Base-by-base conservation (phyloP, 2,329 filamentous ascomycete species). In the Calonectria ilicicola region DNA sequence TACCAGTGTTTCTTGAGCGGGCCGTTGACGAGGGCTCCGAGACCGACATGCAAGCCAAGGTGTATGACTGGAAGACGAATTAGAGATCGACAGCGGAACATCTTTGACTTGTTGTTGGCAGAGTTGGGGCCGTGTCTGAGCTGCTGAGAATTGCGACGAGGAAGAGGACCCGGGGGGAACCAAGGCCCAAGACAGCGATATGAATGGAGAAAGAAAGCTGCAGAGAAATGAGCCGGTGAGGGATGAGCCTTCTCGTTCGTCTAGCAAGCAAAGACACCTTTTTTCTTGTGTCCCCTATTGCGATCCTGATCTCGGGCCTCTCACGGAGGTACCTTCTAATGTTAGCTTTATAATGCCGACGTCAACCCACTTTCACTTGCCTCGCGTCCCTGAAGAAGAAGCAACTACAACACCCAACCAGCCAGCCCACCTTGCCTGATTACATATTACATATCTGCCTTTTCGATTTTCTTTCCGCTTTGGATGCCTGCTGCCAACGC, bases 21-120 rank as follows among this genome's bases (percentile, higher is more conserved):
- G 56, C 38, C 26, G 44, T 62, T 56, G 64, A 47, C 23, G 47
- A 46, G 32, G 32, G 29, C 21, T 21, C 46, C 51, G 27, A 67
- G 46, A 27, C 47, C 42, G n/a, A 70, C 19, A 51, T 68, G 66
- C 44, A 27, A 38, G 56, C n/a, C 44, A 23, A 27, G 69, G 9
- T 63, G 35, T 29, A 56, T 56, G 69, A 62, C 42, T 67, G 44
- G 64, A 63, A 63, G 69, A 49, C 14, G 62, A 70, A 47, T 42
- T 29, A 38, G 40, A 70, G 62, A 70, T 65, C 46, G 35, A 38
- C 35, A 46, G 46, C 23, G 6, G 21, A 46, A 40, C n/a, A 46
- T 49, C 38, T 19, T 53, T 63, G 44, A 63, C 58, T 35, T 29
- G 23, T 26, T 53, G 35, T 26, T 49, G 26, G 66, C 17, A 40